These are phyloP conservation scores for Hemisphaericaspora nanyangensis DNA, from an alignment of 805 yeast species.

Conservation along the genomic window DNA sequence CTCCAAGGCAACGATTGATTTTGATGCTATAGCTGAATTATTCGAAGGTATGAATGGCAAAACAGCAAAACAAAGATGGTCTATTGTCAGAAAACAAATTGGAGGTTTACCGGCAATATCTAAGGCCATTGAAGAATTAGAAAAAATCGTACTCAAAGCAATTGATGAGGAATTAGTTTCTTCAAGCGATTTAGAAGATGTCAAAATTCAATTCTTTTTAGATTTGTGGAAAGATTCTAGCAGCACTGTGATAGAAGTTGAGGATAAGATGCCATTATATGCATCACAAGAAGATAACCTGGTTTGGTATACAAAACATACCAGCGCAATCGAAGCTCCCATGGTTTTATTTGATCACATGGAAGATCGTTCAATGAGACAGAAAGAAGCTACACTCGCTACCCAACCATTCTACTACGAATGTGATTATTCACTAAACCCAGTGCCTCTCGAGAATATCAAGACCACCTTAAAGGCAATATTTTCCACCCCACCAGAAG, in stretches of 20 bases:
- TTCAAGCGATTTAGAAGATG: slow-evolving; percentile 45
- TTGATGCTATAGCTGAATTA: slow-evolving; percentile 54
- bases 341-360: slow-evolving; percentile 37
- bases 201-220: slow-evolving; percentile 51
- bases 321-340: slow-evolving; percentile 7
- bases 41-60: slow-evolving; percentile 43
- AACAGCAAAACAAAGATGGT: slow-evolving; percentile 64
- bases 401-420: slow-evolving; percentile 42
- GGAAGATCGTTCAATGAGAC: slow-evolving; percentile 64
- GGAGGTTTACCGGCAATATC: slow-evolving; percentile 50
- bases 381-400: slow-evolving; percentile 55
- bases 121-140: slow-evolving; percentile 64
- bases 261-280: slow-evolving; percentile 36
- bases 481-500: slow-evolving; percentile 49
- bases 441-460: slow-evolving; percentile 26
- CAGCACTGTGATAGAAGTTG: slow-evolving; percentile 21
- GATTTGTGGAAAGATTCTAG: slow-evolving; percentile 65
- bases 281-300: slow-evolving; percentile 45
- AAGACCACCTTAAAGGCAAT: slow-evolving; percentile 50
- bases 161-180: slow-evolving; percentile 54
- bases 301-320: slow-evolving; percentile 32
- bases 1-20: slow-evolving; percentile 53
- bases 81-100: slow-evolving; percentile 50
- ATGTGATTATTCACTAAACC: slow-evolving; percentile 6
- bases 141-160: slow-evolving; percentile 54